Base-by-base conservation (phyloP, 179 eudicot species). In the Silene coronaria region DNA sequence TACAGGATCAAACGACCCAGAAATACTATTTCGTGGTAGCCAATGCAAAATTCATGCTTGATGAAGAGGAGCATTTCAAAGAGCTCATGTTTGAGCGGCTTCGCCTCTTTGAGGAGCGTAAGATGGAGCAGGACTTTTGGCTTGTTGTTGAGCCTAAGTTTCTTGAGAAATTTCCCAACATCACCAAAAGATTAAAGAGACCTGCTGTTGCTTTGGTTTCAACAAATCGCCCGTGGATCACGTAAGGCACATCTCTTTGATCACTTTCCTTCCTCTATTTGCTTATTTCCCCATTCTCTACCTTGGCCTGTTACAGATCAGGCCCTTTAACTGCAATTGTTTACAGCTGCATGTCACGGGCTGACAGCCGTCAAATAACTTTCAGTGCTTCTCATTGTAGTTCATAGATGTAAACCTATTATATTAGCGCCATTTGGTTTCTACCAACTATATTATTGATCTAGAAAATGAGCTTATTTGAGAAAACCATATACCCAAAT, bases 121-220 rank as follows among this genome's bases (percentile, higher is more conserved):
- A 85, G 53, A 80, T 32, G 61, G 96, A 92, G 78, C 91, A 86
- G 77, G 98, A 94, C 79, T 94, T 94, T 77, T 94, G 98, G 98
- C 96, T 94, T 74, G 97, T 94, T 71, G 86, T 94, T 67, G 98
- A 94, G 73, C 98, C 98, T 6, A 92, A 90, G 81, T 94, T 94
- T 74, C 88, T 94, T 71, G 90, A 94, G 51, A 90, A 89, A 61
- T 94, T 92, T 69, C 97, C 97, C 17, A 82, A 87, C 77, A 85
- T 92, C 74, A 82, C 91, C 67, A 87, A 83, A 83, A 84, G 98
- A 81, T 79, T 92, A 32, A 94, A 86, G 78, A 87, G 98, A 72
- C 98, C 98, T 72, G 96, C 98, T 75, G 98, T 94, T 30, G 98
- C 98, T 82, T 89, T 94, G 72, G 96, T 94, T 70, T 92, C 97